Evolutionary conservation across 257 asterid genomes (phyloP), one percentile per base, ranked within the genome.

Genomic region (Marsdenia floribunda): DNA sequence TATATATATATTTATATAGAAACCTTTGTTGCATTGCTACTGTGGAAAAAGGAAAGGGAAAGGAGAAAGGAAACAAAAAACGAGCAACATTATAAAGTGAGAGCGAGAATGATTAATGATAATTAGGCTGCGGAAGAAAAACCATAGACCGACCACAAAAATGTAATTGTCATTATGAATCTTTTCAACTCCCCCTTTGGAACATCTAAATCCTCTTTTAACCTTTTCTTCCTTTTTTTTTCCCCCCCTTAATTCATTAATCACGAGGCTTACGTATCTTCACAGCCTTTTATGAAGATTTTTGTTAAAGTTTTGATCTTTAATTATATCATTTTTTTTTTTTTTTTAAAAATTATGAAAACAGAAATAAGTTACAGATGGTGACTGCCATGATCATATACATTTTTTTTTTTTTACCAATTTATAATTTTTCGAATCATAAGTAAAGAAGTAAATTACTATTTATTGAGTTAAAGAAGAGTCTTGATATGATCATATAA

Each of bases 281-380:
- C 84, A 76, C 81, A 61, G 49, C 76, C 79, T 77, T 80, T 80
- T 46, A 80, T 40, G 84, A 71, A 72, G 80, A 80, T 76, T 72
- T 49, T 66, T 22, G 13, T 16, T 37, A 16, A 75, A 60, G 68
- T 70, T 14, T 73, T 50, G 37, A 54, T 33, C 63, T 63, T 68
- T 73, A 3, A 29, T 74, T 49, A 29, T 35, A 52, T 38, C 33
- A 69, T 26, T 66, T 49, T 13, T 49, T 13, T 49, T 13, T 49
- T 49, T 15, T 50, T 50, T 50, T 49, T 2, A 8, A 49, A 11
- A 7, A 54, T 19, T 3, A 54, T 19, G 7, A 52, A 15, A 49
- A 49, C 12, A 44, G 46, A 26, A 47, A 46, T 16, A 9, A 69
- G 52, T 69, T 57, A 21, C 24, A 70, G 75, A 70, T 59, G 59